Conservation (phyloP, 306 rosid genomes). For the Rosa chinensis region DNA sequence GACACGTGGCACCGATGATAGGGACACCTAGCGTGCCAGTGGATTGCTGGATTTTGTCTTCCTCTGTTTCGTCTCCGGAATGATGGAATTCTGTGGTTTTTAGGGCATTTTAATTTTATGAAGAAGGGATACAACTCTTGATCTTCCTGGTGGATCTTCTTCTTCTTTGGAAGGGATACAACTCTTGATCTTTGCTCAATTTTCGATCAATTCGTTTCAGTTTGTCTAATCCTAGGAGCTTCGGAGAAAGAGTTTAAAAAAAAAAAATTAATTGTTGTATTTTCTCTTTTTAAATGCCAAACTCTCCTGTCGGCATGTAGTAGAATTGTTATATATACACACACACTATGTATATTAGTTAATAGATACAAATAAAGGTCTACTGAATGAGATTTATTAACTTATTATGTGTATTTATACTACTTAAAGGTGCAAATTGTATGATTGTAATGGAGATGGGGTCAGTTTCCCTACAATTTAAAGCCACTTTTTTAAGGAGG, state of each 20-base stretch:
- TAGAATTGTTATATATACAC: no score
- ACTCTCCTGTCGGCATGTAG: no score
- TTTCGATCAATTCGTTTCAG: no score
- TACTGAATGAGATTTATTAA: no score
- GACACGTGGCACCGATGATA: conserved; percentile 52
- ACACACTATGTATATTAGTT: no score
- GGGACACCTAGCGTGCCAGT: conserved; percentile 34
- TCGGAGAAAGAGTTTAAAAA: no score
- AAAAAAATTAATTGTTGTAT: no score
- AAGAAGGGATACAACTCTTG: no score
- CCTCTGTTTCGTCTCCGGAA: conserved; percentile 40
- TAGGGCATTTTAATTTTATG: background rate
- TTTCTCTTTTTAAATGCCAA: no score
- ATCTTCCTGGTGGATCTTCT: background rate
- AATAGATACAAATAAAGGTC: no score
- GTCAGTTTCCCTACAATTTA: background rate
- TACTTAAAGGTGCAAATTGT: background rate
- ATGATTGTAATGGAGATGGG: background rate
- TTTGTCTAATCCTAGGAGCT: no score
- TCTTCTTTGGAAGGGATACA: background rate
- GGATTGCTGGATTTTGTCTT: conserved; percentile 16
- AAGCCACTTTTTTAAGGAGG: background rate
- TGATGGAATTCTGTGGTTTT: conserved; percentile 13
- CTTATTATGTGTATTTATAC: background rate
- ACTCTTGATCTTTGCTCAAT: no score